Base-by-base conservation (phyloP, 73 alveolate genomes). In the Loxodes magnus region DNA sequence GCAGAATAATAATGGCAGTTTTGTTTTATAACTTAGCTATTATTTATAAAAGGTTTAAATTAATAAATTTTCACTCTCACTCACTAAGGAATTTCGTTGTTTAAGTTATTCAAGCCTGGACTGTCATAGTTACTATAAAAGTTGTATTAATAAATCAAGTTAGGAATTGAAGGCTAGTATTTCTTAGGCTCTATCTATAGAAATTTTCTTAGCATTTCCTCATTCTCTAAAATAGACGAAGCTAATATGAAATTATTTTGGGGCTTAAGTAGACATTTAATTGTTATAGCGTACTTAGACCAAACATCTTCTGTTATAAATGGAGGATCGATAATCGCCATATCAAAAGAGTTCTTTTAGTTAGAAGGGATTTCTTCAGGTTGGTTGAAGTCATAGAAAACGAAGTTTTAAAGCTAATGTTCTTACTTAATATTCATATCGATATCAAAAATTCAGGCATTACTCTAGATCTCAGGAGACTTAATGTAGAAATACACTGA, bases 261-360 rank as follows among this genome's bases (percentile, higher is more conserved):
- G 15, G 73, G 85, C 43, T 64, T 63, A 4, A 60, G 48, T 15
- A 88, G 43, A 46, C 66, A 78, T 61, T 77, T 71, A 9, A 76
- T 77, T 33, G 94, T 85, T 43, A 61, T 43, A 21, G 94, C 70
- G 56, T 84, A 88, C 64, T 84, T 84, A 28, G 43, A 62, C 97
- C 97, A 88, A 12, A 88, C 95, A 44, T 88, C 95, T 41, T 78
- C 79, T 4, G 97, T 88, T 31, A 88, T 87, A 63, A 84, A 88
- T 10, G 97, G 97, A 31, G 97, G 97, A 52, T 88, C 97, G 24
- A 88, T 74, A 15, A 88, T 87, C 20, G 84, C 80, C 48, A 64
- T 58, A 54, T 88, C 97, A 64, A 84, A 88, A 14, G 51, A 34
- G 37, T 56, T 51, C 43, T 83, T 60, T 42, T 74, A 59, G 30